Conservation (phyloP, 1,284 basidiomycete species). For the Coniferiporia weirii region DNA sequence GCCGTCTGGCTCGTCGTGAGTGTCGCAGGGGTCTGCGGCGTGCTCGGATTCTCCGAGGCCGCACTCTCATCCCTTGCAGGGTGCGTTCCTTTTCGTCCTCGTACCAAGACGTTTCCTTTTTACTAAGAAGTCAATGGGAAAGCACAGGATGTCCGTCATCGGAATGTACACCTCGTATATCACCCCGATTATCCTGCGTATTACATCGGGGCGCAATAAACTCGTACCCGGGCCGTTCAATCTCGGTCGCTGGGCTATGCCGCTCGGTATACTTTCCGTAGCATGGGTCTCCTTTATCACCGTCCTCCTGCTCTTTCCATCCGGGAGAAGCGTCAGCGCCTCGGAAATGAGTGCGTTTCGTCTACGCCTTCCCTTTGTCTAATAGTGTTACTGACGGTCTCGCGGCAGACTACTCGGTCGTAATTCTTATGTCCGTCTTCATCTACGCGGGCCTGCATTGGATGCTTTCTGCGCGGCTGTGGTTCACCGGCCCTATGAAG, state of each 20-base stretch:
- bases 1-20: conserved; percentile 70
- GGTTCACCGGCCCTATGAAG: conserved; percentile 64
- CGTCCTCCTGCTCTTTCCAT: conserved; percentile 57
- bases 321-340: conserved; percentile 36
- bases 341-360: conserved; percentile 48
- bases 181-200: conserved; percentile 62
- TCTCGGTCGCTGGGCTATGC: conserved; percentile 55
- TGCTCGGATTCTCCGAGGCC: conserved; percentile 60
- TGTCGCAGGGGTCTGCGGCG: conserved; percentile 50
- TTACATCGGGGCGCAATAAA: conserved; percentile 57
- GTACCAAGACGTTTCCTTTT: too few species aligned
- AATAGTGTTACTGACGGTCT: conserved; percentile 7
- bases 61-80: conserved; percentile 63
- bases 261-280: conserved; percentile 55
- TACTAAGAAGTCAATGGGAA: background rate
- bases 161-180: conserved; percentile 66
- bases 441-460: conserved; percentile 59
- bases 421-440: conserved; percentile 60
- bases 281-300: conserved; percentile 62
- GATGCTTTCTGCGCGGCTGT: conserved; percentile 60
- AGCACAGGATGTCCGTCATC: conserved; percentile 57
- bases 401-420: conserved; percentile 55
- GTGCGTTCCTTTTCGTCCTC: conserved; percentile 30
- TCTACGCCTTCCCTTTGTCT: conserved; percentile 8
- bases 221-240: conserved; percentile 54